phyloP scores from a whole-genome alignment of 2,329 filamentous ascomycete genomes.

The Alternaria longipes region DNA sequence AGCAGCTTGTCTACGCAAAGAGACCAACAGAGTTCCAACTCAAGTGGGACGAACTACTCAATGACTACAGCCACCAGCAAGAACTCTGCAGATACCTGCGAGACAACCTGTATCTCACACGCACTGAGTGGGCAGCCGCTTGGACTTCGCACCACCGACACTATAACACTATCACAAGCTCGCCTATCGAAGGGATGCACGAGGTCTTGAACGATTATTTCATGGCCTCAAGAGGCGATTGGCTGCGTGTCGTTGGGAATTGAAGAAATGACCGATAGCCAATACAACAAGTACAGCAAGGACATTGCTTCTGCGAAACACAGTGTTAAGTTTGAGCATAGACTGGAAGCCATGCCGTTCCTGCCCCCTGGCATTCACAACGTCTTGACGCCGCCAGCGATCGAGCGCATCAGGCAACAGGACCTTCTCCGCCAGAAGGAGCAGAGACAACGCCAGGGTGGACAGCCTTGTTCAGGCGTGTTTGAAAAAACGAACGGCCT shows the following conservation, averaged over 20 bases:
- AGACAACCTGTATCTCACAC: conserved; percentile 16
- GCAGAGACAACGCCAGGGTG: conserved; percentile 9
- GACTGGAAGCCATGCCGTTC: conserved; percentile 13
- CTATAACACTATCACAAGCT: conserved; percentile 21
- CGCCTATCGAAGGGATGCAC: conserved; percentile 20
- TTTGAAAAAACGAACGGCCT: conserved; percentile 18
- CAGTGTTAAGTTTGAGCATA: conserved; percentile 7
- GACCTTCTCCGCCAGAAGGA: conserved; percentile 22
- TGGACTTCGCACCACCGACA: conserved; percentile 19
- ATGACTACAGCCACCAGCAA: conserved; percentile 16
- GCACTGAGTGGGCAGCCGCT: conserved; percentile 18
- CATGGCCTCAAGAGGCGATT: conserved; percentile 22
- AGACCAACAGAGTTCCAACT: conserved; percentile 18
- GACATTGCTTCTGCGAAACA: conserved; percentile 19
- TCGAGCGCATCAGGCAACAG: conserved; percentile 22
- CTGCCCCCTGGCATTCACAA: conserved; percentile 18
- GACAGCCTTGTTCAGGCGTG: conserved; percentile 12
- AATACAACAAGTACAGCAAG: conserved; percentile 21
- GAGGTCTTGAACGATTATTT: conserved; percentile 24
- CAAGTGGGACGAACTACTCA: conserved; percentile 18
- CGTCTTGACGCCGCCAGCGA: conserved; percentile 18
- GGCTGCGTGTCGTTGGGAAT: conserved; percentile 16
- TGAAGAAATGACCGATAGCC: conserved; percentile 16
- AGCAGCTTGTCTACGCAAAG: conserved; percentile 24
- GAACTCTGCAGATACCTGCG: conserved; percentile 19